Evolutionary conservation across 169 alveolate genomes (phyloP).

Genomic region (Plasmodium coatneyi): DNA sequence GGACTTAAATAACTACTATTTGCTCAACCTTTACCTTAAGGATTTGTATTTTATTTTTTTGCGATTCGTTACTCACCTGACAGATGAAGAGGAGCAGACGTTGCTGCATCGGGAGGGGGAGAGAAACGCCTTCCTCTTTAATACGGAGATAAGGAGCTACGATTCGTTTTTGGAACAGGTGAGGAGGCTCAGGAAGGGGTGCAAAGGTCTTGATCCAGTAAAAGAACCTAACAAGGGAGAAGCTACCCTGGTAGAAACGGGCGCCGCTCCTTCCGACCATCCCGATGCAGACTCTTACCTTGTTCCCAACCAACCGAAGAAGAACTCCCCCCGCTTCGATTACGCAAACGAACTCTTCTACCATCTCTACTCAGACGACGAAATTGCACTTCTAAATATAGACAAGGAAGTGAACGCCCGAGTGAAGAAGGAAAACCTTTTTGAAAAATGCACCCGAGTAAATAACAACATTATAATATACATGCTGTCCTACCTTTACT

Average conservation of each 20-base stretch:
- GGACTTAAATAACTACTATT: slow-evolving; percentile 17
- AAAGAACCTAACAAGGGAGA: neutral
- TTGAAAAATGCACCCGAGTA: neutral
- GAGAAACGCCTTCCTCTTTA: slow-evolving; percentile 38
- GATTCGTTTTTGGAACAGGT: neutral
- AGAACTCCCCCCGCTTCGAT: neutral
- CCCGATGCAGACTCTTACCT: neutral
- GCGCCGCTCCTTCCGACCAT: too few species aligned
- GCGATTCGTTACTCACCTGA: neutral
- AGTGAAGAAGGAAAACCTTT: slow-evolving; percentile 29
- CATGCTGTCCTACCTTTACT: slow-evolving; percentile 45
- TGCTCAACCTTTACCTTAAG: slow-evolving; percentile 18
- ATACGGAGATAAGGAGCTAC: slow-evolving; percentile 12
- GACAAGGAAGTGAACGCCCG: slow-evolving; percentile 24
- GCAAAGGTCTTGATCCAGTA: too few species aligned
- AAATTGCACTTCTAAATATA: slow-evolving; percentile 1
- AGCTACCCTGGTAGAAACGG: neutral
- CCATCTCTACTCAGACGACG: slow-evolving; percentile 20
- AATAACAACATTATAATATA: slow-evolving; percentile 38
- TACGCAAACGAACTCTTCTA: slow-evolving; percentile 16
- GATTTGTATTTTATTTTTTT: slow-evolving; percentile 43
- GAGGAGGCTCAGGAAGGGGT: neutral
- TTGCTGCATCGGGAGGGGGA: neutral
- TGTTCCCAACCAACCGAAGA: neutral
- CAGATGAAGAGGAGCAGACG: neutral